These are phyloP conservation scores for Podospora tetraspora DNA, from an alignment of 495 filamentous ascomycete species.

Conservation along the genomic window DNA sequence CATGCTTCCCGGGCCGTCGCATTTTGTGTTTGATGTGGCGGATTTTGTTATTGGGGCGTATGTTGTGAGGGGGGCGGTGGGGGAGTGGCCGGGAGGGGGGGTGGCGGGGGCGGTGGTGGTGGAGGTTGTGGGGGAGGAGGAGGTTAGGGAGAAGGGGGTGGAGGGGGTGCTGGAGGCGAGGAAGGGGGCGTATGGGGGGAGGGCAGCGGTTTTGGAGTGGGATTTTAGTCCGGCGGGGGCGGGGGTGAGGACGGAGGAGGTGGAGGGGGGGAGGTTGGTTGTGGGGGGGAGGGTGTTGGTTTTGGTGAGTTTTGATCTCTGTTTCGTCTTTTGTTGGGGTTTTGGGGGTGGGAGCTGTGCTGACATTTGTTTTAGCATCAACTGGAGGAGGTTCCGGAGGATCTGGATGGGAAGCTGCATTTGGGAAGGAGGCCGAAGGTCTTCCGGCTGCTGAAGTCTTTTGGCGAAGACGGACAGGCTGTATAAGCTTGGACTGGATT, in stretches of 20 bases:
- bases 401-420: background rate
- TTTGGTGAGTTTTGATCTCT: background rate
- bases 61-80: background rate
- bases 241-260: background rate
- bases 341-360: background rate
- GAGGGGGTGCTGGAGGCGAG: background rate
- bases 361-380: background rate
- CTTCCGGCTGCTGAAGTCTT: background rate
- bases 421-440: background rate
- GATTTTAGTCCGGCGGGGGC: background rate
- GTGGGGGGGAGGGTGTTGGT: background rate
- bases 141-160: background rate
- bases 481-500: background rate
- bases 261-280: background rate
- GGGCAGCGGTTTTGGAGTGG: background rate
- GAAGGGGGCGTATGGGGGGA: background rate
- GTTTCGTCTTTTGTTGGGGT: background rate
- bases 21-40: background rate
- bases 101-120: background rate
- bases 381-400: background rate
- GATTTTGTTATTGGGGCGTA: constrained; percentile 5
- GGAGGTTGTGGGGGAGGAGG: background rate
- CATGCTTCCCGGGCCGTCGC: background rate
- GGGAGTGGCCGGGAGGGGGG: background rate
- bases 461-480: background rate